Evolutionary conservation across 768 basidiomycete species (phyloP).

Genomic region (Xanthoconium purpureum): DNA sequence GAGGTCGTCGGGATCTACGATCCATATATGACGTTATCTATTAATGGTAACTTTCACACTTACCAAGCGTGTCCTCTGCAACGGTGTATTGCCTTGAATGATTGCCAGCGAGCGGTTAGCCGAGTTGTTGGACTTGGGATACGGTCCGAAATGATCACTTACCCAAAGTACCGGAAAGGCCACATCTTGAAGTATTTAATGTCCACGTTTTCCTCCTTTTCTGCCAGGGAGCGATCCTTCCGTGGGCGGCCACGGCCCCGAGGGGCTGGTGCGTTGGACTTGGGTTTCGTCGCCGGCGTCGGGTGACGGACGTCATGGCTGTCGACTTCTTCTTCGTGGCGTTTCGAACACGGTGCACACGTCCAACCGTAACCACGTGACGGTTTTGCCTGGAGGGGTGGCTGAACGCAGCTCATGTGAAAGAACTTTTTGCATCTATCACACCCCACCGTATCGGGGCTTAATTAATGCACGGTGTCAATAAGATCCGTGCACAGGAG

Average conservation of each 20-base stretch:
- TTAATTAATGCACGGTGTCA: constrained; percentile 35
- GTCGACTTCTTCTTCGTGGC: constrained; percentile 84
- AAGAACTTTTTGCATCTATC: constrained; percentile 91
- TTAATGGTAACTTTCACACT: constrained; percentile 25
- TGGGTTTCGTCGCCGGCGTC: constrained; percentile 53
- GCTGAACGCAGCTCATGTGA: constrained; percentile 93
- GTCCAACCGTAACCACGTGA: constrained; percentile 98
- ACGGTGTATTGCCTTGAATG: constrained; percentile 74
- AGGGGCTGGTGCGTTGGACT: constrained; percentile 69
- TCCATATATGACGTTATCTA: constrained; percentile 28
- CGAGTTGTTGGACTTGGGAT: not conserved
- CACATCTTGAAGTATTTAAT: constrained; percentile 88
- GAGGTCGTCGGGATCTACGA: constrained; percentile 88
- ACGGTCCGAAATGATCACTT: constrained; percentile 28
- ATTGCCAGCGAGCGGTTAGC: constrained; percentile 13
- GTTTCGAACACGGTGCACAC: constrained; percentile 87
- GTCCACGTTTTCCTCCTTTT: constrained; percentile 72
- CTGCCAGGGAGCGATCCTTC: constrained; percentile 69
- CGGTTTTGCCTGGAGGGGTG: constrained; percentile 86
- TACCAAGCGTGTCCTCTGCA: constrained; percentile 88
- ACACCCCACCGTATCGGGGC: constrained; percentile 83
- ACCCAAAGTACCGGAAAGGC: constrained; percentile 98
- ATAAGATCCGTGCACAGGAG: constrained; percentile 16
- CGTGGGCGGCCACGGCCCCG: constrained; percentile 74
- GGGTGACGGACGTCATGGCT: constrained; percentile 64